Evolutionary conservation across 805 yeast genomes (phyloP).

Genomic region (Babjeviella inositovora): DNA sequence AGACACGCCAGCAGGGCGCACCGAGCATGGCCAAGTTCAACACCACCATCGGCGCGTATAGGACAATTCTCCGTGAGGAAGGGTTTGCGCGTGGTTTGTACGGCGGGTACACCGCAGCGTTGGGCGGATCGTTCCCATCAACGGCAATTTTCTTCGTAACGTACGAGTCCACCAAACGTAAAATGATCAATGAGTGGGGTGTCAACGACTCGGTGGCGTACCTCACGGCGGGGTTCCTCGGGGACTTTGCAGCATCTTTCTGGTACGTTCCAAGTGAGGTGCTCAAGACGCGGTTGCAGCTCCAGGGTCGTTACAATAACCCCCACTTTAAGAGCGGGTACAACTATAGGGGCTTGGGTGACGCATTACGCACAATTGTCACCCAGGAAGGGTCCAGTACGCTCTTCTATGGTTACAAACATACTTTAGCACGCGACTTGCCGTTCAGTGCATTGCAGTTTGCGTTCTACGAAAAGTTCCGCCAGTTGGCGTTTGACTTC

Average conservation of each 20-base stretch:
- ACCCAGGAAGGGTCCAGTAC: conserved; percentile 61
- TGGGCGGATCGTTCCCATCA: conserved; percentile 85
- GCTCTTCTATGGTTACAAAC: conserved; percentile 82
- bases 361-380: conserved; percentile 55
- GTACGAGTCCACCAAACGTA: conserved; percentile 69
- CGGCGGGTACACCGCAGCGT: conserved; percentile 86
- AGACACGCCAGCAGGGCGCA: conserved; percentile 96
- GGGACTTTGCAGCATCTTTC: conserved; percentile 79
- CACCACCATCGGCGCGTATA: conserved; percentile 62
- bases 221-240: conserved; percentile 78
- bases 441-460: conserved; percentile 95
- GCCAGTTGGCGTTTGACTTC: conserved; percentile 36
- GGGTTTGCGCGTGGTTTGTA: conserved; percentile 77
- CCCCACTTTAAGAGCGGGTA: conserved; percentile 70
- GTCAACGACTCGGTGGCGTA: conserved; percentile 71
- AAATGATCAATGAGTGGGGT: conserved; percentile 42
- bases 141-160: conserved; percentile 91
- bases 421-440: conserved; percentile 80
- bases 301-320: conserved; percentile 81
- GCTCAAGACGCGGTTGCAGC: conserved; percentile 78
- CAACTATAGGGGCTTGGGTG: conserved; percentile 59
- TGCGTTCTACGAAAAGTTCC: conserved; percentile 82
- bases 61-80: conserved; percentile 66
- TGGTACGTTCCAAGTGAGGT: conserved; percentile 95
- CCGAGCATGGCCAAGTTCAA: conserved; percentile 49